Percentiles rank a stretch among this genome's conserved stretches.
Conservation (phyloP, 306 rosid species). For the Inga leiocalycina region DNA sequence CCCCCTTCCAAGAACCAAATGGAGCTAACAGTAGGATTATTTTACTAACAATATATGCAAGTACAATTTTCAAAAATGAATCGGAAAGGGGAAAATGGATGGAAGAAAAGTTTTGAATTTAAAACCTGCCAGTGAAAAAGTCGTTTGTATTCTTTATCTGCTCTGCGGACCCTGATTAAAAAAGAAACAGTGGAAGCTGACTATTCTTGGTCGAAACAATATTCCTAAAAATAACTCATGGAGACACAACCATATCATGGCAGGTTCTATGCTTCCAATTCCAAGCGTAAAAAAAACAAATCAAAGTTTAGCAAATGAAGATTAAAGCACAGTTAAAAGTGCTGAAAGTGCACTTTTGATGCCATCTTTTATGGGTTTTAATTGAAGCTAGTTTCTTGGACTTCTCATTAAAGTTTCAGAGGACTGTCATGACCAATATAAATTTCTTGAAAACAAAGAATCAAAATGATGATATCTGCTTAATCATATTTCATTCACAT, state of each 20-base stretch:
- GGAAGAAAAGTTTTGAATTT: background rate
- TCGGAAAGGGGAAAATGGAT: background rate
- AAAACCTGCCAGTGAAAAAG: constrained; percentile 86
- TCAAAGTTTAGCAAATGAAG: background rate
- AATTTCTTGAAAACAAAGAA: background rate
- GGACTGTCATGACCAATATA: background rate
- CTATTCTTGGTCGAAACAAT: background rate
- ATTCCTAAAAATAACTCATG: background rate
- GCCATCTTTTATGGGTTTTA: background rate
- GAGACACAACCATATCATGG: constrained; percentile 18
- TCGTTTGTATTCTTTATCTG: constrained; percentile 63
- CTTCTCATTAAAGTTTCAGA: background rate
- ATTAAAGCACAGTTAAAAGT: background rate
- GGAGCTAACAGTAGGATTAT: constrained; percentile 33
- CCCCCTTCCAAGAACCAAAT: constrained; percentile 44
- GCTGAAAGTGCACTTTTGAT: background rate
- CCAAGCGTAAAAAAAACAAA: background rate
- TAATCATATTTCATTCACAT: background rate
- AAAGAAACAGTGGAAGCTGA: constrained; percentile 29
- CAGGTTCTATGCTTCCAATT: background rate
- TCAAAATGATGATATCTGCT: background rate
- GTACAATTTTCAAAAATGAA: background rate
- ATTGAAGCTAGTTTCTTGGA: background rate
- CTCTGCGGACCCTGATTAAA: constrained; percentile 61
- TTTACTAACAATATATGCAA: constrained; percentile 20